A percentile compares a stretch with the other conserved stretches of the same genome.
Evolutionary conservation across 2,329 filamentous ascomycete genomes (phyloP).

Genomic region (Parastagonospora nodorum): DNA sequence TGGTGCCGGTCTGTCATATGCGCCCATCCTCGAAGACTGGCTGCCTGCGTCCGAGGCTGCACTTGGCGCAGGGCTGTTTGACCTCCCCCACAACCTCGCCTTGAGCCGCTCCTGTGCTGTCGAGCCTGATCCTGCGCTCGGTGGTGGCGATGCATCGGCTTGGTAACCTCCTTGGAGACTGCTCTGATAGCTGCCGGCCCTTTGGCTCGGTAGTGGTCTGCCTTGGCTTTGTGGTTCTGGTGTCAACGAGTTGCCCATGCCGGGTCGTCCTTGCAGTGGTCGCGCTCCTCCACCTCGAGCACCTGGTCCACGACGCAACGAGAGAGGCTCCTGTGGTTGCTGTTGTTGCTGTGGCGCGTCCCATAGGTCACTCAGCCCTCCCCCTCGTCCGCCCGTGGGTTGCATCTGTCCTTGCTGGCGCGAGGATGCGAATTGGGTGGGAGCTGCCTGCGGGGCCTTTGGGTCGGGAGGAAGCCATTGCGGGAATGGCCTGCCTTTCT

Average conservation of each 20-base stretch:
- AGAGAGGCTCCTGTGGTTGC: constrained; percentile 48
- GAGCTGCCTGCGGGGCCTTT: constrained; percentile 64
- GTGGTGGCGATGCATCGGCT: constrained; percentile 44
- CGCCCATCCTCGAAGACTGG: constrained; percentile 18
- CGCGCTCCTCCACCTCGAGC: constrained; percentile 42
- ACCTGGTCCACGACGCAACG: constrained; percentile 53
- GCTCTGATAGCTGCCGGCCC: constrained; percentile 75
- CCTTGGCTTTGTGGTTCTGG: constrained; percentile 49
- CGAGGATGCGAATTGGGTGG: constrained; percentile 58
- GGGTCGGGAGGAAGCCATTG: constrained; percentile 89
- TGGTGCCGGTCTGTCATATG: constrained; percentile 31
- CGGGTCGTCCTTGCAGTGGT: constrained; percentile 31
- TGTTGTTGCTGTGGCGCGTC: constrained; percentile 50
- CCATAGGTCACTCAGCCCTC: constrained; percentile 65
- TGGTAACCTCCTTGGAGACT: constrained; percentile 44
- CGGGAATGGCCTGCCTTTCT: constrained; percentile 82
- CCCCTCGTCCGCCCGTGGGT: constrained; percentile 42
- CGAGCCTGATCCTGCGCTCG: constrained; percentile 50
- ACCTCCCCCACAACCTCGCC: constrained; percentile 74
- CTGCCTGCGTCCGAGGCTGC: constrained; percentile 24
- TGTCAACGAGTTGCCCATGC: constrained; percentile 37
- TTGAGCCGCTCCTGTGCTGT: constrained; percentile 83
- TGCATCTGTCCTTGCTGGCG: constrained; percentile 36
- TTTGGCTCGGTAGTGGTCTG: constrained; percentile 72
- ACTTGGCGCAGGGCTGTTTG: constrained; percentile 58